Conservation (phyloP, 148 eudicot genomes). For the Tetragonia tetragonoides region DNA sequence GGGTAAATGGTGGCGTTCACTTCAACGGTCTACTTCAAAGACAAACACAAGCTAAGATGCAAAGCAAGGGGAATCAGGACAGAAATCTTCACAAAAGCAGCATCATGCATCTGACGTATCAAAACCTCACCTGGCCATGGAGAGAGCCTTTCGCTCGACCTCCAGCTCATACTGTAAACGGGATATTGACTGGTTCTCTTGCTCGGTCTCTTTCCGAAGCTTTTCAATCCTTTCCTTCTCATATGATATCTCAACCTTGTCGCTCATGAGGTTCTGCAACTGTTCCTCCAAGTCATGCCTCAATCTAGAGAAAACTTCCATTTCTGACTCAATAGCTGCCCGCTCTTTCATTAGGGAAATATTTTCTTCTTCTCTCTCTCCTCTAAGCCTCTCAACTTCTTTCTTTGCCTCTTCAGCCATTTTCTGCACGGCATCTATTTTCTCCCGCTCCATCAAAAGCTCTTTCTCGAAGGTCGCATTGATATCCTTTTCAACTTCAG, state of each 20-base stretch:
- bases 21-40: too few species aligned
- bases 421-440: constrained; percentile 68
- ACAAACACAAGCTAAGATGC: too few species aligned
- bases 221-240: constrained; percentile 83
- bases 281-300: constrained; percentile 85
- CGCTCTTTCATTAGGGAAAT: constrained; percentile 76
- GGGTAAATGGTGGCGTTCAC: too few species aligned
- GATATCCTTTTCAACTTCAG: constrained; percentile 85
- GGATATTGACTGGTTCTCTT: constrained; percentile 67
- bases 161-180: constrained; percentile 86
- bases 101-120: constrained; percentile 5
- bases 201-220: constrained; percentile 76
- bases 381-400: constrained; percentile 74
- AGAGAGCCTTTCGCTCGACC: constrained; percentile 90
- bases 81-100: neutral
- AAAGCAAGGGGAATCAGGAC: neutral
- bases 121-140: constrained; percentile 86
- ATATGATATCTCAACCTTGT: constrained; percentile 74
- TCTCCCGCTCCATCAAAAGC: constrained; percentile 70
- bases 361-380: constrained; percentile 61
- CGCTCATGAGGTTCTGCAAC: constrained; percentile 69
- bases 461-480: constrained; percentile 84
- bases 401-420: constrained; percentile 76
- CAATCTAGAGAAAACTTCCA: constrained; percentile 79
- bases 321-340: constrained; percentile 85